Evolutionary conservation across 164 flowering plant genomes (phyloP), one percentile per base, ranked within the genome.

Genomic region (Macadamia tetraphylla): DNA sequence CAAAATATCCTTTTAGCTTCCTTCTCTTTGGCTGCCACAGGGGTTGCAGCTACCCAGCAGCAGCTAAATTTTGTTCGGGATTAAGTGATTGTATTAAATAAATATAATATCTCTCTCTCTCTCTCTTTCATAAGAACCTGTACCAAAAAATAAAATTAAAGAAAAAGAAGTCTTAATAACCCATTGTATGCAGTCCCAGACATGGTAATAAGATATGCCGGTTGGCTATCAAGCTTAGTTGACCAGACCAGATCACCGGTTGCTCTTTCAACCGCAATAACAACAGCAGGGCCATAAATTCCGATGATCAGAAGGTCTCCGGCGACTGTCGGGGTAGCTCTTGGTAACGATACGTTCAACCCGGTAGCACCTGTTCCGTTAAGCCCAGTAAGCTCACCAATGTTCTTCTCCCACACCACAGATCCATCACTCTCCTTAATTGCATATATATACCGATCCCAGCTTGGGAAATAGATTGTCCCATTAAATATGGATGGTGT

Each of bases 391-490:
- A 82, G 15, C 63, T 74, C 64, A 0, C 73, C 55, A 2, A 86
- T 61, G 68, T 74, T 75, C 64, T 70, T 80, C 70, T 75, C 32
- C 89, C 87, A 86, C 14, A 78, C 46, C 9, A 84, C 73, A 12
- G 52, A 29, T 6, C 87, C 89, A 61, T 42, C 71, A 2, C 13
- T 1, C 6, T 81, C 85, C 30, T 64, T 74, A 1, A 85, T 81
- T 6, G 87, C 87, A 51, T 83, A 85, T 18, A 83, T 6, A 64
- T 75, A 29, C 10, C 84, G 86, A 53, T 85, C 79, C 86, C 89
- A 85, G 6, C 78, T 71, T 0, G 86, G 85, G 61, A 85, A 79
- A 58, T 83, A 83, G 13, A 82, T 74, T 0, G 70, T 71, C 29
- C 80, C 80, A 56, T 77, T 61, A 5, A 75, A 67, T 15, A 84